A percentile compares a stretch with the other conserved stretches of the same genome.
These are phyloP conservation scores for Neurospora sp. DNA, from an alignment of 495 filamentous ascomycete genomes.

Conservation along the genomic window DNA sequence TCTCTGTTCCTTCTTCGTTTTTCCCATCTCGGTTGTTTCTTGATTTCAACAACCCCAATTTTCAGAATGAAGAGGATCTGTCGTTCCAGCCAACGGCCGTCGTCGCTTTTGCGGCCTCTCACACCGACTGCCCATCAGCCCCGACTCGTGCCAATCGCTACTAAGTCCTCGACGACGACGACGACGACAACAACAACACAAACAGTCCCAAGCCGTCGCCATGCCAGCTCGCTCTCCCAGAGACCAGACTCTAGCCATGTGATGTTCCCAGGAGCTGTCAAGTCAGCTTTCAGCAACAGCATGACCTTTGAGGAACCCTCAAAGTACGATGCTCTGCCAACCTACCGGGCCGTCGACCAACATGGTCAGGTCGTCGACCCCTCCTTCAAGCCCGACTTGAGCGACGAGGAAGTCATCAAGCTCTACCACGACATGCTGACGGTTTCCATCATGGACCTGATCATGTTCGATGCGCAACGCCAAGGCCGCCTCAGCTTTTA, in stretches of 20 bases:
- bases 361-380: constrained; percentile 70
- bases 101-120: constrained; percentile 1
- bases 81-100: not conserved
- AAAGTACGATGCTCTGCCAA: constrained; percentile 63
- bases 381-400: constrained; percentile 50
- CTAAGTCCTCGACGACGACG: not conserved
- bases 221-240: constrained; percentile 42
- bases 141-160: not conserved
- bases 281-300: constrained; percentile 77
- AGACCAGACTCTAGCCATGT: constrained; percentile 63
- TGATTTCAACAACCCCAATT: too few species aligned
- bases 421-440: constrained; percentile 51
- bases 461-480: constrained; percentile 84
- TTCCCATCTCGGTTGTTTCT: not conserved
- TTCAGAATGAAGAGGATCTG: constrained; percentile 15
- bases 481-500: constrained; percentile 87
- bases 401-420: constrained; percentile 59
- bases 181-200: not conserved
- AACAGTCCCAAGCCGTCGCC: constrained; percentile 5
- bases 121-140: not conserved
- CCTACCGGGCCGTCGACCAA: constrained; percentile 79
- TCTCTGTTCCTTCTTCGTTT: not conserved
- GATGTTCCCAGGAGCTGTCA: constrained; percentile 88
- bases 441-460: constrained; percentile 87
- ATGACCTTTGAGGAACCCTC: constrained; percentile 65